Percentiles rank a stretch among this genome's conserved stretches.
Conservation (phyloP, 1,139 yeast genomes). For the Suhomyces yuchorum region DNA sequence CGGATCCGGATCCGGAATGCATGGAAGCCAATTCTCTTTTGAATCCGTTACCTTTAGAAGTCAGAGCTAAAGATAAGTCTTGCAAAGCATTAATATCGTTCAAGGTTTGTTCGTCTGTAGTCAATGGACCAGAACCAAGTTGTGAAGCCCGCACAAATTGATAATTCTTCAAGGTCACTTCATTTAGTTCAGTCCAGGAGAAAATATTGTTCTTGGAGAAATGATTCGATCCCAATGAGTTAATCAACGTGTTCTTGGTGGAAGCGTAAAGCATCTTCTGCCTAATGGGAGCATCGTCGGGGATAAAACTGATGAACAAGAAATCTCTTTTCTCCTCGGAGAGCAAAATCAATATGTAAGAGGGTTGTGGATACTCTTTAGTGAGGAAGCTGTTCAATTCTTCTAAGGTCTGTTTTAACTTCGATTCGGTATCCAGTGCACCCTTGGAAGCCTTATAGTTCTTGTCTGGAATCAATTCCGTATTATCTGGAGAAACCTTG, state of each 20-base stretch:
- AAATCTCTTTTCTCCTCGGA: slow-evolving; percentile 32
- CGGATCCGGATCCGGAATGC: slow-evolving; percentile 20
- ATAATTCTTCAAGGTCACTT: slow-evolving; percentile 57
- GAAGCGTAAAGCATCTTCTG: slow-evolving; percentile 94
- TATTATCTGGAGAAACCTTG: slow-evolving; percentile 47
- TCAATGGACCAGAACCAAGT: slow-evolving; percentile 50
- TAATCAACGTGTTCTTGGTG: slow-evolving; percentile 72
- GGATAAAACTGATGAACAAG: slow-evolving; percentile 79
- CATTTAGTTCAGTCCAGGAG: slow-evolving; percentile 62
- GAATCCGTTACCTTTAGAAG: slow-evolving; percentile 20
- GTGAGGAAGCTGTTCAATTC: slow-evolving; percentile 36
- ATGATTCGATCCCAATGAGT: slow-evolving; percentile 68
- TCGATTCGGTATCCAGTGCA: slow-evolving; percentile 19
- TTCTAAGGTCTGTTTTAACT: slow-evolving; percentile 39
- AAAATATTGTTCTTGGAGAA: slow-evolving; percentile 54
- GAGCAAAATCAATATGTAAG: slow-evolving; percentile 57
- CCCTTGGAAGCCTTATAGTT: slow-evolving; percentile 1
- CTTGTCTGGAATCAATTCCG: slow-evolving; percentile 44
- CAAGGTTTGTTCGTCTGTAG: slow-evolving; percentile 61
- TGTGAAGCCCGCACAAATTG: slow-evolving; percentile 27
- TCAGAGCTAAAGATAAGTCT: slow-evolving; percentile 30
- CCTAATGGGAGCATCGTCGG: slow-evolving; percentile 81
- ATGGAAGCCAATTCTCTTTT: slow-evolving; percentile 42
- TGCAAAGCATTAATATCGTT: slow-evolving; percentile 46
- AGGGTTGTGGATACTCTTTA: slow-evolving; percentile 51